Evolutionary conservation across 805 yeast species (phyloP).

Genomic region (Candida endomychidarum): DNA sequence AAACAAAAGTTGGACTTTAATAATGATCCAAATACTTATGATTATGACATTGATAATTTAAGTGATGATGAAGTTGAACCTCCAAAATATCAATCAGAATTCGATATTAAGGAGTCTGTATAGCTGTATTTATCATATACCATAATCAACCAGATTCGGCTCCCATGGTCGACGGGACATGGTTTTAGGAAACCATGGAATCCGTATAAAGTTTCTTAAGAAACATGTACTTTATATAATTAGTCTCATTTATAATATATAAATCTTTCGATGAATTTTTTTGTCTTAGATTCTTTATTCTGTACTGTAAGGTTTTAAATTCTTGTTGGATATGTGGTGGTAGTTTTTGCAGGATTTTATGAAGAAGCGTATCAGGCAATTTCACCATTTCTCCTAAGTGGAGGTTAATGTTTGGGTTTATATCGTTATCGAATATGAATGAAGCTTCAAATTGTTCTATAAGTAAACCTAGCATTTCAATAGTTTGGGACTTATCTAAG

Average conservation of each 20-base stretch:
- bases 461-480: constrained; percentile 16
- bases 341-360: constrained; percentile 8
- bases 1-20: constrained; percentile 32
- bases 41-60: constrained; percentile 45
- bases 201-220: neutral
- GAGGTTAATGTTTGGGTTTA: constrained; percentile 1
- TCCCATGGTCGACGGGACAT: no score
- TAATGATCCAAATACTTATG: constrained; percentile 41
- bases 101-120: neutral
- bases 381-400: constrained; percentile 17
- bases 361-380: constrained; percentile 21
- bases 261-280: constrained; percentile 7
- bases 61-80: constrained; percentile 26
- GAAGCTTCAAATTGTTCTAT: constrained; percentile 14
- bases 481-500: constrained; percentile 11
- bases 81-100: neutral
- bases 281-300: neutral
- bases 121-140: no score
- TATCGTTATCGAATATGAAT: constrained; percentile 16
- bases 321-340: neutral
- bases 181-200: neutral
- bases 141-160: no score
- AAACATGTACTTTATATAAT: constrained; percentile 21
- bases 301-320: neutral
- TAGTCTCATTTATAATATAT: constrained; percentile 21